phyloP scores from a whole-genome alignment of 306 rosid species.

The Glycine tomentella region DNA sequence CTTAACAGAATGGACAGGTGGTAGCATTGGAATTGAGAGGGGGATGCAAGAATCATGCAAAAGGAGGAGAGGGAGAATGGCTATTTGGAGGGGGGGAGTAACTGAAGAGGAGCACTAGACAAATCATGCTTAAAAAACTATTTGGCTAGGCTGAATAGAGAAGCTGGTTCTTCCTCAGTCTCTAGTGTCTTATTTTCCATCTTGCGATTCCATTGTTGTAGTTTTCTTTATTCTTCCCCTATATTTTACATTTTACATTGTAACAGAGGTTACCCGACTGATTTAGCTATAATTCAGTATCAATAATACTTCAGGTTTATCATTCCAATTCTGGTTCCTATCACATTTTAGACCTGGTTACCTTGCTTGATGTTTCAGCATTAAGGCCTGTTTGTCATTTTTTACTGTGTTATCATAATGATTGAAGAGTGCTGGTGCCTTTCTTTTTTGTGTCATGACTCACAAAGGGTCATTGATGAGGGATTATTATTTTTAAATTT shows the following conservation, averaged over 20 bases:
- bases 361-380: neutral
- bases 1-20: neutral
- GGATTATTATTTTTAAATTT: neutral
- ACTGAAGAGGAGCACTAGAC: neutral
- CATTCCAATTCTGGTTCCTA: neutral
- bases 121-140: neutral
- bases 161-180: neutral
- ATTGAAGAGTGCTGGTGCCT: slow-evolving; percentile 13
- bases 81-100: neutral
- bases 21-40: neutral
- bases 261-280: neutral
- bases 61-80: neutral
- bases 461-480: neutral
- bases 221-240: neutral
- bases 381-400: neutral
- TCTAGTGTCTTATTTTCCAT: neutral
- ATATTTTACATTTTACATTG: neutral
- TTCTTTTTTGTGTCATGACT: neutral
- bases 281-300: neutral
- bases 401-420: neutral
- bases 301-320: neutral
- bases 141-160: neutral
- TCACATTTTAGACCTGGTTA: neutral
- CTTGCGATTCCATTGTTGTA: neutral
- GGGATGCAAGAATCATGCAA: neutral